Base-by-base conservation (phyloP, 371 early-diverging fungal species). In the Lichtheimia ornata region DNA sequence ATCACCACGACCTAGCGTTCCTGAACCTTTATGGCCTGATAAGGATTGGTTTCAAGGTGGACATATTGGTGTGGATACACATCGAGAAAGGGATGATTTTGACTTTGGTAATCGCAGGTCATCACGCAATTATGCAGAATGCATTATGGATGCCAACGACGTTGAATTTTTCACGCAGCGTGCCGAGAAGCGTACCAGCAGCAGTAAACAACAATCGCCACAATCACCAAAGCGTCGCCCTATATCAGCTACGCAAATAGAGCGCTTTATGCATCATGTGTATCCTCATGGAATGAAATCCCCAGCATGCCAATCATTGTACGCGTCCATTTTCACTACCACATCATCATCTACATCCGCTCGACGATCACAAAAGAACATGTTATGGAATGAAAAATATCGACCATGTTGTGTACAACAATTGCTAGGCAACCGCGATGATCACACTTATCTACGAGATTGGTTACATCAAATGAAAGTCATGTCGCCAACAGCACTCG, bases 391-490 rank as follows among this genome's bases (percentile, higher is more conserved):
- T 9, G 79, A 79, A 14, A 69, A 66, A 25, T 76, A 79, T 56
- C 62, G 72, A 47, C 79, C 79, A 3, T 51, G 45, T 1, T 43
- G 55, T 2, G 61, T 72, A 6, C 45, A 57, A 4, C 64, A 63
- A 9, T 45, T 79, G 4, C 18, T 79, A 6, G 76, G 72, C n/a
- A 66, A 72, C 4, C 17, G 51, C 15, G 47, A 61, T 1, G 63
- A 70, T 41, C 55, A 52, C 20, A 15, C 42, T 0, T 79, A 76
- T 56, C 43, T 79, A 15, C 61, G 67, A 14, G 65, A 74, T 40
- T 79, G 79, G 79, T 54, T 79, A 1, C 65, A 66, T n/a, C 67
- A 70, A 58, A 69, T 72, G 67, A 76, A 74, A 40, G 70, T 79
- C 15, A 56, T 65, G 44, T 65, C 73, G 3, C 50, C 63, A n/a